Base-by-base conservation (phyloP, 495 filamentous ascomycete genomes). In the Polyplosphaeria fusca region DNA sequence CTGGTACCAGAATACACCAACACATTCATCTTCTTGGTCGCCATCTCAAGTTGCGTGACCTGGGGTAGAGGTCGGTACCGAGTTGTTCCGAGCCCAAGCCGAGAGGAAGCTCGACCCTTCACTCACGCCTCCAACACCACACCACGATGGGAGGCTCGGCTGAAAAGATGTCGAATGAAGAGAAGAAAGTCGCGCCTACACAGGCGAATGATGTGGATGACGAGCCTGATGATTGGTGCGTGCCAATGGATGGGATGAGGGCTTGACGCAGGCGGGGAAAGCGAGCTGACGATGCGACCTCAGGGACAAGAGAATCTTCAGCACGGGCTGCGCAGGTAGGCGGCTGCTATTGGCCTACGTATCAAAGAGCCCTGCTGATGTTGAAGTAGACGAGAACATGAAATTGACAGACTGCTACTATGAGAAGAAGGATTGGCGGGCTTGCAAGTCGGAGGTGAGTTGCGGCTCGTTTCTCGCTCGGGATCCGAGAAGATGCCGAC, bases 271-370 rank as follows among this genome's bases (percentile, higher is more conserved):
- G 18, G 53, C 45, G 42, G 43, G 18, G 27, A 40, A 27, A 38
- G n/a, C 3, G 47, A 20, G 45, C 55, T 57, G 67, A 53, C 71
- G 35, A 70, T 48, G 18, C 38, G 49, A 2, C 40, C 22, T 27
- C 37, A 91, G 87, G 87, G 90, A 98, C 76, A 92, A 96, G 80
- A 81, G 93, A 65, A 98, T 98, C 67, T 93, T 88, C 74, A 96
- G 90, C 72, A 97, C 93, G 4, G 93, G 93, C 25, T 98, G 93
- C 64, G 80, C 92, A 70, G 81, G 93, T 96, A 74, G 55, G 76
- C 70, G 44, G 45, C 35, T 9, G 4, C 38, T 14, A 5, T 32
- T 0, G 23, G 9, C 38, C n/a, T 26, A 14, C 18, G 25, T 7
- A 25, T 7, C 5, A 23, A 22, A 20, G 2, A 23, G 42, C 16